Conservation (phyloP, 495 filamentous ascomycete species). For the Podospora pseudopauciseta region DNA sequence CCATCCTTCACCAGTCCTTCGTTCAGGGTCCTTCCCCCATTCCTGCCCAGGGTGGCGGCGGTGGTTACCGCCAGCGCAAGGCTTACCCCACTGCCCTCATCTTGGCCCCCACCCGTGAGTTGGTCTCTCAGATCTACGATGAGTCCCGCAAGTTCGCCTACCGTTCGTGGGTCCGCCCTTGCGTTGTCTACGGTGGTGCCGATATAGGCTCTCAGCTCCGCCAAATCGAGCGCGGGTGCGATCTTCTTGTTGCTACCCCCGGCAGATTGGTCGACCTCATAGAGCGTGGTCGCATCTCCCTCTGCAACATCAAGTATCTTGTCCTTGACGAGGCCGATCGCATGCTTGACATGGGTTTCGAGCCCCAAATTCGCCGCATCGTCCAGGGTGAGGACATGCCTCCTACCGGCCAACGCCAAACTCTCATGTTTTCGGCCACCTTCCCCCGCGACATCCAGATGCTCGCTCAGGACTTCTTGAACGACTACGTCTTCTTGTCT, state of each 20-base stretch:
- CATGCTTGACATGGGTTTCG: conserved; percentile 99
- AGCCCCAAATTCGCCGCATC: conserved; percentile 97
- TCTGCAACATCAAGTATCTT: conserved; percentile 97
- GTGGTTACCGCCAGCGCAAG: conserved; percentile 84
- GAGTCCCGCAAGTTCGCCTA: conserved; percentile 98
- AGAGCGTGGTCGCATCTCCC: conserved; percentile 95
- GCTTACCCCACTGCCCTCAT: conserved; percentile 95
- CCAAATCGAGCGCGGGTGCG: conserved; percentile 95
- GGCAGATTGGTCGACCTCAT: conserved; percentile 96
- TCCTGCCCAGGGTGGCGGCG: conserved; percentile 60
- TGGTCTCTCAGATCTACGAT: conserved; percentile 97
- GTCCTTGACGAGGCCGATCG: conserved; percentile 98
- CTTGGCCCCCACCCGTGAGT: conserved; percentile 91
- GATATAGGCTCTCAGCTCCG: conserved; percentile 96
- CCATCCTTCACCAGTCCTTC: conserved; percentile 94
- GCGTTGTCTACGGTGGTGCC: conserved; percentile 98
- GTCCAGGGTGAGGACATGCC: conserved; percentile 99
- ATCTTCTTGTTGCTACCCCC: conserved; percentile 94
- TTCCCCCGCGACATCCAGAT: conserved; percentile 99
- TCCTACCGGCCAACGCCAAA: conserved; percentile 75
- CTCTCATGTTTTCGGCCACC: conserved; percentile 99
- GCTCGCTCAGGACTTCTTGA: conserved; percentile 95
- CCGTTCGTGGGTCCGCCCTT: conserved; percentile 96
- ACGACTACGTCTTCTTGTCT: conserved; percentile 97
- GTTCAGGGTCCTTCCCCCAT: conserved; percentile 73